Percentiles rank a stretch among this genome's conserved stretches.
Evolutionary conservation across 2,329 filamentous ascomycete species (phyloP).

Genomic region (Trichoderma koningiopsis): DNA sequence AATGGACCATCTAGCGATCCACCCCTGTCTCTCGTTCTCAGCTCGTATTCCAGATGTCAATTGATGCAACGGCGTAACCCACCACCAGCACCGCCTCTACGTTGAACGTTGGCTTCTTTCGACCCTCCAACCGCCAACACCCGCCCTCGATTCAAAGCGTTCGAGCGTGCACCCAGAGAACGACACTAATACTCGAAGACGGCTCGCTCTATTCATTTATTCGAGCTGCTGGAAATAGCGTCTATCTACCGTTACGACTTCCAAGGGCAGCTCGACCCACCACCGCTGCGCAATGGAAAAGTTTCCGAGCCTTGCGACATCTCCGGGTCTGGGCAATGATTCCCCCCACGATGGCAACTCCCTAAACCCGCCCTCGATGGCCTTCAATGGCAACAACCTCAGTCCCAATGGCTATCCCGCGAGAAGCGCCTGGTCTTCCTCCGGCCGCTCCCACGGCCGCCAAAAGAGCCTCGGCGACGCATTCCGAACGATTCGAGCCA

Average conservation of each 20-base stretch:
- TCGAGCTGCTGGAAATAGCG: background rate
- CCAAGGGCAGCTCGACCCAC: background rate
- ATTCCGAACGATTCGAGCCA: constrained; percentile 76
- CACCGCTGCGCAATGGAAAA: constrained; percentile 51
- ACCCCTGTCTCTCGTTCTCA: constrained; percentile 14
- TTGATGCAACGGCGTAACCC: constrained; percentile 7
- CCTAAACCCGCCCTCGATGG: constrained; percentile 33
- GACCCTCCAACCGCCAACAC: background rate
- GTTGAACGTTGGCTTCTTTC: background rate
- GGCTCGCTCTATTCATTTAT: background rate
- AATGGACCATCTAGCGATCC: constrained; percentile 4
- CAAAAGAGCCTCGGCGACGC: constrained; percentile 91
- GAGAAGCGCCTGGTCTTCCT: constrained; percentile 32
- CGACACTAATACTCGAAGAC: background rate
- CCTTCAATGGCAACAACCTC: constrained; percentile 32
- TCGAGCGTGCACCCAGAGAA: background rate
- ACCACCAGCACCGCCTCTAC: constrained; percentile 8
- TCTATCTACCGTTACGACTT: background rate
- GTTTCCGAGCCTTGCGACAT: constrained; percentile 59
- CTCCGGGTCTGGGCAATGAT: constrained; percentile 36
- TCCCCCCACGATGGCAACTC: constrained; percentile 35
- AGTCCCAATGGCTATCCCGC: constrained; percentile 24
- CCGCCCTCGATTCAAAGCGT: background rate
- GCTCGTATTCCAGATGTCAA: constrained; percentile 9
- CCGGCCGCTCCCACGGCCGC: constrained; percentile 59